These are phyloP conservation scores for Fomitiporia mediterranea DNA, from an alignment of 1,284 basidiomycete genomes.

Conservation along the genomic window DNA sequence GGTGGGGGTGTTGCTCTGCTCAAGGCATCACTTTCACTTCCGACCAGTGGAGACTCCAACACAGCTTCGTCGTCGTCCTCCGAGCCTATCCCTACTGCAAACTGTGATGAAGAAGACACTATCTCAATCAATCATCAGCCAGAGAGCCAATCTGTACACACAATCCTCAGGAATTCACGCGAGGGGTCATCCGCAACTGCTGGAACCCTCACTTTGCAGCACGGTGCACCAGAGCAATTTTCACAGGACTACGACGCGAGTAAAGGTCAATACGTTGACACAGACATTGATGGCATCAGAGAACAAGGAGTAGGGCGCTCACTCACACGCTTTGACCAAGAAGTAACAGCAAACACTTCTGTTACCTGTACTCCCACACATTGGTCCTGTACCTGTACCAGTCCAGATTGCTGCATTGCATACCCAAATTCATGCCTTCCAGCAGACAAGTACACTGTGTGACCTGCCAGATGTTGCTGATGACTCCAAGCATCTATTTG, in stretches of 20 bases:
- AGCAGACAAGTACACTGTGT: conserved; percentile 94
- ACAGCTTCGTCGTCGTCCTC: conserved; percentile 43
- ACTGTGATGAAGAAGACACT: conserved; percentile 98
- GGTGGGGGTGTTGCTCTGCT: conserved; percentile 91
- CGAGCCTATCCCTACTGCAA: conserved; percentile 69
- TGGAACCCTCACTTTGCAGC: conserved; percentile 73
- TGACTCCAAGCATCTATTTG: conserved; percentile 88
- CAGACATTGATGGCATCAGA: conserved; percentile 92
- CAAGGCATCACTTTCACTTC: conserved; percentile 83
- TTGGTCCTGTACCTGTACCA: no score
- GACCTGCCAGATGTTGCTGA: conserved; percentile 96
- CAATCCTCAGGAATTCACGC: conserved; percentile 94
- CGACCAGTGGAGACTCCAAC: conserved; percentile 40
- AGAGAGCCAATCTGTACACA: conserved; percentile 78
- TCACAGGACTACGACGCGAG: conserved; percentile 89
- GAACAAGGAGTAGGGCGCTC: no score
- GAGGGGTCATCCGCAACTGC: conserved; percentile 94
- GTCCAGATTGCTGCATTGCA: conserved; percentile 85
- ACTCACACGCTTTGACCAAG: no score
- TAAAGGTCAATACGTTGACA: conserved; percentile 90
- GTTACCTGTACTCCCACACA: no score
- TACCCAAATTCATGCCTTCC: conserved; percentile 88
- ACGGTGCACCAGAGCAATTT: conserved; percentile 67
- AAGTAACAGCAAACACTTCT: no score
- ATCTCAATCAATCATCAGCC: conserved; percentile 91